Base-by-base conservation (phyloP, 1,139 yeast genomes). In the Scheffersomyces lignicola region DNA sequence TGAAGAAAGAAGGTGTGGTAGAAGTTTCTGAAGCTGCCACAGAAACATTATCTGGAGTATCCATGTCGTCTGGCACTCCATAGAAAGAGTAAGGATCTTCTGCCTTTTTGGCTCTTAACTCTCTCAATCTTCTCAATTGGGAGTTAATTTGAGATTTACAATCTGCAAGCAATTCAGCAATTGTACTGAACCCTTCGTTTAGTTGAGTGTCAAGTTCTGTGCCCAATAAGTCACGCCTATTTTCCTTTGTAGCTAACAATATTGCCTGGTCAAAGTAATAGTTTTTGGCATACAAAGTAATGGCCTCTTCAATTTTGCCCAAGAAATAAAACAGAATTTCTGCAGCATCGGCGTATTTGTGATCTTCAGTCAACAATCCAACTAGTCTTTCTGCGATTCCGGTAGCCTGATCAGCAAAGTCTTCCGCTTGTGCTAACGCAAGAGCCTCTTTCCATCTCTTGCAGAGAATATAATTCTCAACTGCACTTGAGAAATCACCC, bases 21-120 rank as follows among this genome's bases (percentile, higher is more conserved):
- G 96, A 85, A 0, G 96, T 83, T 56, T 89, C 97, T 0, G 97
- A 85, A 1, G 96, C 94, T 0, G 97, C 97, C 43, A 94, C 76
- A 0, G 97, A 90, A 3, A 94, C 95, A 57, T 90, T 86, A 58
- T 92, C 99, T 1, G 96, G 92, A 11, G 85, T 77, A 45, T 87
- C 95, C 31, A 74, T 68, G 39, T 80, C 86, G 27, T 79, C 86
- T 15, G 69, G 69, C 17, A 54, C 43, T 10, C 89, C 89, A 55
- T 83, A 88, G 52, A 88, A 92, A 2, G 86, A 82, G 52, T 80
- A 81, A 6, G 97, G 97, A 57, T 90, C 96, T 40, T 78, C 82
- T 33, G 69, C 75, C 51, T 90, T 92, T 67, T 89, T 90, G 11
- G 74, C 71, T 49, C 98, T 76, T 37, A 94, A 69, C 49, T 89